These are phyloP conservation scores for Priceomyces melissophilus DNA, from an alignment of 805 yeast genomes.

Conservation along the genomic window DNA sequence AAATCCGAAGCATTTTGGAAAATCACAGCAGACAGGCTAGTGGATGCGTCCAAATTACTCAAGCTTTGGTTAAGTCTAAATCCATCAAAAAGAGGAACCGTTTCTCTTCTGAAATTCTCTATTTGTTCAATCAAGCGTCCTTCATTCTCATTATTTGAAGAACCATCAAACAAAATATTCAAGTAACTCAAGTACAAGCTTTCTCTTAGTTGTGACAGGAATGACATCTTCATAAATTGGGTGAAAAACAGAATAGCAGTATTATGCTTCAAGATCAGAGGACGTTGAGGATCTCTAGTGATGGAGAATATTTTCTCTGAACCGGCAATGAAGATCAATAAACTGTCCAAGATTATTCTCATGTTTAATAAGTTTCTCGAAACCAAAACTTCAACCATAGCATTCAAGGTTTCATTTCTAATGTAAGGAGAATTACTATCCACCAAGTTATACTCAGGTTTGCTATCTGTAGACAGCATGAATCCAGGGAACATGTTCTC, in stretches of 20 bases:
- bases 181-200: constrained; percentile 35
- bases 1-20: constrained; percentile 46
- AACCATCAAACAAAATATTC: constrained; percentile 1
- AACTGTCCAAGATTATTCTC: constrained; percentile 71
- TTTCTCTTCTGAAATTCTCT: constrained; percentile 2
- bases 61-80: not conserved
- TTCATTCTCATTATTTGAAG: constrained; percentile 2
- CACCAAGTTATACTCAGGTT: constrained; percentile 8
- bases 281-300: constrained; percentile 10
- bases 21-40: constrained; percentile 13
- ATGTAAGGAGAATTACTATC: constrained; percentile 44
- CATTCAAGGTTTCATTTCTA: constrained; percentile 52
- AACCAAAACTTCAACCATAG: constrained; percentile 61
- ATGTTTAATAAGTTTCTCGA: constrained; percentile 74
- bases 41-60: not conserved
- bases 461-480: constrained; percentile 21
- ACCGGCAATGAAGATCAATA: constrained; percentile 64
- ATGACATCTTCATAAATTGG: constrained; percentile 60
- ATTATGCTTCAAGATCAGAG: constrained; percentile 7
- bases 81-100: constrained; percentile 1
- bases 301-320: constrained; percentile 32
- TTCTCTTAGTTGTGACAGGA: constrained; percentile 60
- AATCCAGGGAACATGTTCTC: constrained; percentile 74
- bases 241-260: constrained; percentile 48
- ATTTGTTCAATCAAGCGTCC: constrained; percentile 1